A percentile compares a stretch with the other conserved stretches of the same genome.
Evolutionary conservation across 208 protist genomes (phyloP).

Genomic region (Blastocrithidia nonstop): DNA sequence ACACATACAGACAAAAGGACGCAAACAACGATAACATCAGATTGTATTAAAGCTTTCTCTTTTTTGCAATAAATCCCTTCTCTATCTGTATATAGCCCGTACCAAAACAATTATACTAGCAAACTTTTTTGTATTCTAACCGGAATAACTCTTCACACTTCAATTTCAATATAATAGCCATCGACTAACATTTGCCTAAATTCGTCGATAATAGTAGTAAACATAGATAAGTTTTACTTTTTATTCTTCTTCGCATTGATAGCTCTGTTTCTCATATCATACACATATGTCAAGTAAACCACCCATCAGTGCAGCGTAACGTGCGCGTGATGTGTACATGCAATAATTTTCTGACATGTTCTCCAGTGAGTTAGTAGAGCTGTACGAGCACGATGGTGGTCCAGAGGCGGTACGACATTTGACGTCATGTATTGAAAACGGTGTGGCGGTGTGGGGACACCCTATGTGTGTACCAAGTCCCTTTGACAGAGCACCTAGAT

Average conservation of each 20-base stretch:
- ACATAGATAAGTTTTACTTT: background rate
- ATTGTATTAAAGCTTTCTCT: too few species aligned
- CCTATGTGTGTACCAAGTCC: constrained; percentile 25
- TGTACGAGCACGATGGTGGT: constrained; percentile 72
- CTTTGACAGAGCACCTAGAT: constrained; percentile 6
- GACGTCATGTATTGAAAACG: constrained; percentile 64
- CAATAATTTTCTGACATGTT: constrained; percentile 72
- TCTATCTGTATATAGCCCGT: too few species aligned
- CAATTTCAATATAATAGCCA: too few species aligned
- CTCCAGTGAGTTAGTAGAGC: constrained; percentile 55
- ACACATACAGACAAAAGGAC: too few species aligned
- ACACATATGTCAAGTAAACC: constrained; percentile 10
- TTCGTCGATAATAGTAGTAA: background rate
- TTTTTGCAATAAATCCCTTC: too few species aligned
- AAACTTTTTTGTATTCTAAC: too few species aligned
- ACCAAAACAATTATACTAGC: too few species aligned
- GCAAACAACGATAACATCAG: too few species aligned
- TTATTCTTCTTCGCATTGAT: constrained; percentile 1
- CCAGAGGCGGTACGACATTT: constrained; percentile 61
- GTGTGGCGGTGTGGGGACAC: constrained; percentile 67
- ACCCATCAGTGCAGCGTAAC: constrained; percentile 19
- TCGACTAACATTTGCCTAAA: background rate
- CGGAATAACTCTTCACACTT: too few species aligned
- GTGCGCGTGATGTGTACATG: constrained; percentile 73
- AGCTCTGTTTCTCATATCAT: background rate